Evolutionary conservation across 202 grass and related monocot species (phyloP), one percentile per base, ranked within the genome.

Genomic region (Bolboschoenoplectus hybrid): DNA sequence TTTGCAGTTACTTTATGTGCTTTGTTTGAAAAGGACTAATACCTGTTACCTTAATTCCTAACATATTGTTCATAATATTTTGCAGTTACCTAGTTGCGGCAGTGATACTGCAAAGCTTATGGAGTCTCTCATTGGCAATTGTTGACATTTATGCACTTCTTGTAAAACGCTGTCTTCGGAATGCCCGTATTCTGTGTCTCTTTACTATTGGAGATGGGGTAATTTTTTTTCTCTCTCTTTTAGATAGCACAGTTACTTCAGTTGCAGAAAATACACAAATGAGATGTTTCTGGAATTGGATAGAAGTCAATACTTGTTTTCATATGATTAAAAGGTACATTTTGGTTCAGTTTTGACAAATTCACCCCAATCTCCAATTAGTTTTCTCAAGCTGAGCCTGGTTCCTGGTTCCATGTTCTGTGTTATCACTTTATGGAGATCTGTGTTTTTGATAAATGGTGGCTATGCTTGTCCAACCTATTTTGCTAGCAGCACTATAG

Each of bases 151-250:
- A 98, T 83, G 93, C 96, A 53, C 90, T 98, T 89, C 93, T 98
- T 62, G 96, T 98, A 69, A 92, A 92, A 85, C 89, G 96, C 46
- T 92, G 88, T 81, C 86, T 98, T 67, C 86, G 84, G 70, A 93
- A 91, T 90, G 5, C 84, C 6, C 86, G 49, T 36, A 76, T 84
- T 81, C 85, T 91, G n/a, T 94, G 82, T 91, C 80, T 98, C 73
- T 98, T 96, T 90, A 94, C 92, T n/a, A 90, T 98, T n/a, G 96
- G 96, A 61, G 96, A 98, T 20, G 89, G 90, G 91, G 96, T 95
- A 88, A 93, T 89, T 80, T 46, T 72, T 69, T 85, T 85, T 84
- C 2, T 67, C 26, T 67, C 26, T 81, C 55, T 51, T 68, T 68
- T 36, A 51, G 11, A 83, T 6, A 52, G 62, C 17, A 69, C 6